Percentiles rank a stretch among this genome's conserved stretches.
Evolutionary conservation across 495 filamentous ascomycete species (phyloP).

Genomic region (Penicillium salamii): DNA sequence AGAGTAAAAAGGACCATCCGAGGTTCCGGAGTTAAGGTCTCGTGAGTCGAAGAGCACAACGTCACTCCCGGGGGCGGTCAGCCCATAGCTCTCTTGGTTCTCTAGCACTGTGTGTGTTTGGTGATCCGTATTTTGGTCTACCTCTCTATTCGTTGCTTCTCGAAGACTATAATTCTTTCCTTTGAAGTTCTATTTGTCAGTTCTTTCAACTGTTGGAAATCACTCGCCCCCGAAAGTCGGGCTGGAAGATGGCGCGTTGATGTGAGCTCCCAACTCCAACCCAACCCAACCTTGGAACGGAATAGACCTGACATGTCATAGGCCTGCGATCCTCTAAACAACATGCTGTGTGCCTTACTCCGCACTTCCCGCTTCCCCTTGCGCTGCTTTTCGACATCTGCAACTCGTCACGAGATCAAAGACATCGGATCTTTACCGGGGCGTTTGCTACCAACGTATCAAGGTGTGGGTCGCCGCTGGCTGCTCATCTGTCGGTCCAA

Average conservation of each 20-base stretch:
- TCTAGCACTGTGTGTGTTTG: too few relatives aligned
- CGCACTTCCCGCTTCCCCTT: conserved; percentile 14
- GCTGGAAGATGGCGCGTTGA: conserved; percentile 5
- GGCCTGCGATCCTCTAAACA: background rate
- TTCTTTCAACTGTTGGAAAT: too few relatives aligned
- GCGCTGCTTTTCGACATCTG: conserved; percentile 40
- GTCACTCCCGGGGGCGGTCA: conserved; percentile 1
- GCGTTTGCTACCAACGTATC: conserved; percentile 47
- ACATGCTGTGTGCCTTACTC: conserved; percentile 14
- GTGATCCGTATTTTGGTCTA: background rate
- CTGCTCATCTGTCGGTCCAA: background rate
- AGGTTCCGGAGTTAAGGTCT: background rate
- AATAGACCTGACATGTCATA: background rate
- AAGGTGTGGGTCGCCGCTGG: conserved; percentile 41
- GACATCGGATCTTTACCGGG: conserved; percentile 40
- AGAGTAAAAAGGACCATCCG: background rate
- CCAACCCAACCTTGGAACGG: background rate
- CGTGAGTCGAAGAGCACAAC: conserved; percentile 1
- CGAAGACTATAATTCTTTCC: background rate
- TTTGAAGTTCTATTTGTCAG: too few relatives aligned
- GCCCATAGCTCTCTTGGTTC: too few relatives aligned
- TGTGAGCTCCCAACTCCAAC: background rate
- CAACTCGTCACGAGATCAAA: conserved; percentile 35
- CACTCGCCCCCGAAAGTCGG: background rate
- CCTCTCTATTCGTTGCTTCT: background rate